Evolutionary conservation across 2,329 filamentous ascomycete species (phyloP).

Genomic region (Aspergillus flavus): DNA sequence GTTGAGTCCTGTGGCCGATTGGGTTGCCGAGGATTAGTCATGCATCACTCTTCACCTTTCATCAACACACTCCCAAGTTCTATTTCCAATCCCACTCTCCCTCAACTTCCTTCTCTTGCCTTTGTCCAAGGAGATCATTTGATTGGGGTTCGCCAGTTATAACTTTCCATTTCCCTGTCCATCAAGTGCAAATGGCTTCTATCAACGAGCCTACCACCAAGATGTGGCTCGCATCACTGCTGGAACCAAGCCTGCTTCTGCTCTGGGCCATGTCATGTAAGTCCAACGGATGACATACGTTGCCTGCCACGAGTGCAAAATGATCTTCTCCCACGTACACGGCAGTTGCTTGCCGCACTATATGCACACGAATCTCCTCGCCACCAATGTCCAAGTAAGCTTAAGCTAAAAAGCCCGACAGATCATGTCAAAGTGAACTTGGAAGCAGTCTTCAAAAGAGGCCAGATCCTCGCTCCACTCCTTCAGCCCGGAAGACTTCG

Average conservation of each 20-base stretch:
- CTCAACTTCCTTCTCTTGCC: background rate
- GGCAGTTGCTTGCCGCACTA: background rate
- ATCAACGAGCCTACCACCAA: conserved; percentile 11
- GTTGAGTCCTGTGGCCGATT: background rate
- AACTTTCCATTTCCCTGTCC: background rate
- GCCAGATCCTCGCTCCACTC: conserved; percentile 39
- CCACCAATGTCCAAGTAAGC: background rate
- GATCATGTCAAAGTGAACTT: conserved; percentile 36
- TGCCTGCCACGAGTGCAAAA: too few relatives aligned
- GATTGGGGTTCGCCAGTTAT: background rate
- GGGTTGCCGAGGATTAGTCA: background rate
- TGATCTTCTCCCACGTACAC: background rate
- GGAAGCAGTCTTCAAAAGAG: conserved; percentile 36
- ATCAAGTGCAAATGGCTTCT: conserved; percentile 6
- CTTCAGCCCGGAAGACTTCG: conserved; percentile 34
- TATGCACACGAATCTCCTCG: background rate
- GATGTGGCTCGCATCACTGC: conserved; percentile 22
- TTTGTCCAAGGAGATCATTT: background rate
- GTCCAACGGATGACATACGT: conserved; percentile 7
- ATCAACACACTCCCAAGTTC: background rate
- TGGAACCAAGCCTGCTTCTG: conserved; percentile 31
- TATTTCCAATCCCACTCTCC: background rate
- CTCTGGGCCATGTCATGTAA: conserved; percentile 31
- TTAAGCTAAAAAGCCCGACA: conserved; percentile 21
- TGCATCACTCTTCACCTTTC: background rate